Conservation (phyloP, 2,329 filamentous ascomycete species). For the Escovopsis sp. region DNA sequence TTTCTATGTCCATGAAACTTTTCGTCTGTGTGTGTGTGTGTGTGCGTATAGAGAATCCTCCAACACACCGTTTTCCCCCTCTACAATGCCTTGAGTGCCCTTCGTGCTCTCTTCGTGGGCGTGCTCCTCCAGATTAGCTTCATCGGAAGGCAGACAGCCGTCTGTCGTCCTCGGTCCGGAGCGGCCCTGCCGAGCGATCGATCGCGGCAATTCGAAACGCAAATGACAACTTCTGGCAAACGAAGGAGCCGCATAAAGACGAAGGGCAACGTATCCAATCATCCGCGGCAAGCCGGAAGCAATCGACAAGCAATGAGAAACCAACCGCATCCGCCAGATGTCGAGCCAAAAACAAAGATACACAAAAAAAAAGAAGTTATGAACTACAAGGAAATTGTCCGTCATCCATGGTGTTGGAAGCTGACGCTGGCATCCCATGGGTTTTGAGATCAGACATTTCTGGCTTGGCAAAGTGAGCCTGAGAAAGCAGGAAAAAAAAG, state of each 20-base stretch:
- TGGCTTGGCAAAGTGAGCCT: too few relatives aligned
- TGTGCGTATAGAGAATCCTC: neutral
- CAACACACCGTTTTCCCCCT: too few relatives aligned
- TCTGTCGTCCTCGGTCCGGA: neutral
- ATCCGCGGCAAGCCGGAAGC: neutral
- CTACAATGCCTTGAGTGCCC: too few relatives aligned
- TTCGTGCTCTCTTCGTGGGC: too few relatives aligned
- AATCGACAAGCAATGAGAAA: constrained; percentile 1
- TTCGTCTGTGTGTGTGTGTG: neutral
- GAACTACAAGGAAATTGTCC: too few relatives aligned
- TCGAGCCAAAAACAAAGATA: constrained; percentile 4
- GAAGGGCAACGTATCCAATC: neutral
- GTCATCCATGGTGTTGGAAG: too few relatives aligned
- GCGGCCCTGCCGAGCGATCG: neutral
- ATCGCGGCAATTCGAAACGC: constrained; percentile 2
- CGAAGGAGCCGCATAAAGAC: neutral
- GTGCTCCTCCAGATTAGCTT: too few relatives aligned
- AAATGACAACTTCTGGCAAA: neutral
- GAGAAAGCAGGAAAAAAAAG: too few relatives aligned
- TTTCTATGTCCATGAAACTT: constrained; percentile 4
- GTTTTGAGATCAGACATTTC: too few relatives aligned
- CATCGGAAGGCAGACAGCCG: too few relatives aligned
- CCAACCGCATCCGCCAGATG: constrained; percentile 1
- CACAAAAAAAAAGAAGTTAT: neutral
- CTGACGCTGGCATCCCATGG: too few relatives aligned